phyloP scores from a whole-genome alignment of 2,329 filamentous ascomycete genomes.

The Pseudogymnoascus destructans region DNA sequence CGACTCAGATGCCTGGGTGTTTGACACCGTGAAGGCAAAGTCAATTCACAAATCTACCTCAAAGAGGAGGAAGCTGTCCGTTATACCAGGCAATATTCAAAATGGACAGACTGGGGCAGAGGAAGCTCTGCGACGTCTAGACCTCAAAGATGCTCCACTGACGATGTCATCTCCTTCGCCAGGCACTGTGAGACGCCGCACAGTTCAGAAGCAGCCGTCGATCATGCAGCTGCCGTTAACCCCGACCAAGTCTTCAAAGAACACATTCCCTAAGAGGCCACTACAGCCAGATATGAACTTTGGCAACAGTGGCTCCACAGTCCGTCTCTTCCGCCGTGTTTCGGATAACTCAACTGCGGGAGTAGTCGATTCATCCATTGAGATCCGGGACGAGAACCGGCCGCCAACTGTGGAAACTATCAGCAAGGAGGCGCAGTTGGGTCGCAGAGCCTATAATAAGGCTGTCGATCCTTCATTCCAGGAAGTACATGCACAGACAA shows the following conservation, averaged over 20 bases:
- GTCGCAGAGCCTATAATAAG: constrained; percentile 67
- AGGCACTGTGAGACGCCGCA: constrained; percentile 48
- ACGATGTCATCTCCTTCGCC: constrained; percentile 40
- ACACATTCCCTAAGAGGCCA: constrained; percentile 47
- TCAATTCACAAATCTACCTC: constrained; percentile 45
- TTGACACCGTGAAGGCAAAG: constrained; percentile 72
- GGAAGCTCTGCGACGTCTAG: constrained; percentile 45
- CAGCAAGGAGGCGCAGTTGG: constrained; percentile 72
- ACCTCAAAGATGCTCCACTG: constrained; percentile 47
- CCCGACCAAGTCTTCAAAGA: constrained; percentile 19
- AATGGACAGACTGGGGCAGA: constrained; percentile 30
- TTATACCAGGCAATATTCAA: constrained; percentile 35
- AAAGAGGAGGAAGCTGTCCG: constrained; percentile 42
- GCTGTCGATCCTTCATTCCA: constrained; percentile 72
- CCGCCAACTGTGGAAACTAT: constrained; percentile 43
- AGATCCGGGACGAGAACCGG: constrained; percentile 46
- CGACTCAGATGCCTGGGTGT: constrained; percentile 82
- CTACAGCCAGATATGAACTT: constrained; percentile 84
- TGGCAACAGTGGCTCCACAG: constrained; percentile 84
- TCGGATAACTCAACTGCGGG: constrained; percentile 46
- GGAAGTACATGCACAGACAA: constrained; percentile 73
- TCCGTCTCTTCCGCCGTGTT: constrained; percentile 80
- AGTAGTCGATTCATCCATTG: constrained; percentile 13
- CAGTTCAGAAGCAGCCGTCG: constrained; percentile 32
- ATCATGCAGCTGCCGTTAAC: constrained; percentile 22